These are phyloP conservation scores for Torulaspora franciscae DNA, from an alignment of 805 yeast genomes.

Conservation along the genomic window DNA sequence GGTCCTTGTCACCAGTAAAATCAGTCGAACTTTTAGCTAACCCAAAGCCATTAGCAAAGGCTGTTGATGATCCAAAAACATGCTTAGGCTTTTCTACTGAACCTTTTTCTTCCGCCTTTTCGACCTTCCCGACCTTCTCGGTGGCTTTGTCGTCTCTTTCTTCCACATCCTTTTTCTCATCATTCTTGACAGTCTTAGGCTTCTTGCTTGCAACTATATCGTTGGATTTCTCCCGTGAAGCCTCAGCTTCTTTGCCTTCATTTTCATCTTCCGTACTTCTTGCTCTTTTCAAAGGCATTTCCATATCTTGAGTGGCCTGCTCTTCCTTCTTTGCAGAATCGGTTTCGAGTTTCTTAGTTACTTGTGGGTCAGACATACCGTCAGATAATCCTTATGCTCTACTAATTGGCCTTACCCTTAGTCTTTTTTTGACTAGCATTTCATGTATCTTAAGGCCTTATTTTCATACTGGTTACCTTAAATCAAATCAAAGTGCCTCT, in stretches of 20 bases:
- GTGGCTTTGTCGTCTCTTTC: constrained; percentile 4
- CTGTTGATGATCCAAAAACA: constrained; percentile 52
- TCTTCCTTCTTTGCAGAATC: background rate
- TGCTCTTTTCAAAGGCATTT: constrained; percentile 3
- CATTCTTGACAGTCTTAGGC: constrained; percentile 2
- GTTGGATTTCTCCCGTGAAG: constrained; percentile 9
- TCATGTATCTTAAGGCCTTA: background rate
- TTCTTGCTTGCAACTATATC: constrained; percentile 7
- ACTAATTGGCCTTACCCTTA: background rate
- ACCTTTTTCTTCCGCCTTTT: constrained; percentile 1
- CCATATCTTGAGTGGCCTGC: background rate
- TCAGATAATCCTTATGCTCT: background rate
- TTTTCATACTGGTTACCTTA: background rate
- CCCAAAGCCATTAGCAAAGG: constrained; percentile 42
- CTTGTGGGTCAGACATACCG: background rate
- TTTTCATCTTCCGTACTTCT: constrained; percentile 2
- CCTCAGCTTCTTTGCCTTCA: constrained; percentile 23
- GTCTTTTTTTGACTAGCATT: background rate
- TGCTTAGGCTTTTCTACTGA: constrained; percentile 39
- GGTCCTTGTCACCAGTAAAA: constrained; percentile 22
- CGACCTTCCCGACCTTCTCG: background rate
- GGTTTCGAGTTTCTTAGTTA: background rate
- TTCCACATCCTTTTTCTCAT: background rate
- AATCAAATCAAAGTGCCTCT: background rate
- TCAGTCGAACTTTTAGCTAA: constrained; percentile 38